Evolutionary conservation across 192 early-diverging fungal genomes (phyloP), one percentile per base, ranked within the genome.

Genomic region (Coemansia sp.): DNA sequence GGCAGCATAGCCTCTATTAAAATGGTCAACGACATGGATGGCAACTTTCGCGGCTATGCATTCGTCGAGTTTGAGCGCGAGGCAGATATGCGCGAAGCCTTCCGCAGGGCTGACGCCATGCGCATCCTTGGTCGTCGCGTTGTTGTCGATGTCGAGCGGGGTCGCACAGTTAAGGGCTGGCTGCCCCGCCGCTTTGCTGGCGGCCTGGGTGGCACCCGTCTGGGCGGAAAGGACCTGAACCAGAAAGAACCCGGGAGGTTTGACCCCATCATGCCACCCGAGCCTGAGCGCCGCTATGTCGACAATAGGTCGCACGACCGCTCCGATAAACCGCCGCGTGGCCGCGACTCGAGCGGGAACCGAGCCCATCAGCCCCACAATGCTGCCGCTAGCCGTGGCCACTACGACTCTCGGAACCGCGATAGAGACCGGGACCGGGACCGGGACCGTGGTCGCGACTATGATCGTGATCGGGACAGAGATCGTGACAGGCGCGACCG

Each of bases 121-220:
- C 93, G 93, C 66, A 85, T 98, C 21, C 80, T 91, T 45, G 92
- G 91, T 23, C 87, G 93, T 21, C 87, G 93, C 36, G 82, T 96
- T 21, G 75, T 96, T 20, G 94, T 96, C 2, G 96, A 98, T 73
- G 95, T 98, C 25, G 96, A 98, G 72, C 88, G 95, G 61, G 96
- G 95, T 4, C 86, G 96, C 41, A 98, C 96, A 3, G 96, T 98
- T 12, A 95, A 94, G 66, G 94, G 90, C 55, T 98, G 96, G 96
- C 82, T 82, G 45, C 96, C 96, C 10, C 73, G 81, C 35, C 59
- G 76, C 34, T 72, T 78, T 52, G 81, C 69, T 23, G 81, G 75
- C 12, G 81, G 81, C 23, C 66, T 83, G 42, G 81, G 81, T 23
- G 81, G 76, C 25, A 68, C 79, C 34, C 75, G 79, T 3, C 25